Percentiles rank a stretch among this genome's conserved stretches.
Evolutionary conservation across 352 stramenopile species (phyloP).

Genomic region (Pseudoperonospora humuli): DNA sequence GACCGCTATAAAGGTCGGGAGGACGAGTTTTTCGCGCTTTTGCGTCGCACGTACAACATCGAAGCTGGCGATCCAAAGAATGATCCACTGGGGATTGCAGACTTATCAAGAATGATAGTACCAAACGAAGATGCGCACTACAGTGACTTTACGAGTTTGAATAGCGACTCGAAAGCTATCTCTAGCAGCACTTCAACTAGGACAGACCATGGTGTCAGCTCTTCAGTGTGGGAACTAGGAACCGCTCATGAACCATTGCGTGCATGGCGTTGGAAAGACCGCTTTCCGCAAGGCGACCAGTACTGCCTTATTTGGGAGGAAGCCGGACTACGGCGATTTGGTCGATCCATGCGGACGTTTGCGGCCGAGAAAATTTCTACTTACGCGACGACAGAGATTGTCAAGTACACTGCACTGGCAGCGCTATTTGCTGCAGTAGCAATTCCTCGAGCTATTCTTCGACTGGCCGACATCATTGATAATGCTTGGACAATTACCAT

Average conservation of each 20-base stretch:
- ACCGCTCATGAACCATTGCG: constrained; percentile 34
- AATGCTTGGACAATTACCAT: constrained; percentile 81
- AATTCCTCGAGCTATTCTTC: constrained; percentile 63
- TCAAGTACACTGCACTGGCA: constrained; percentile 69
- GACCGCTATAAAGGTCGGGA: constrained; percentile 78
- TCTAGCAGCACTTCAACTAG: constrained; percentile 14
- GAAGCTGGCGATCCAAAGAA: constrained; percentile 19
- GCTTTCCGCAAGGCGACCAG: constrained; percentile 73
- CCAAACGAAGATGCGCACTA: constrained; percentile 20
- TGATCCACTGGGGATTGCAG: constrained; percentile 42
- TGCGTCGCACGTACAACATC: constrained; percentile 60
- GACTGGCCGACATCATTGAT: constrained; percentile 71
- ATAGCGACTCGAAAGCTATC: constrained; percentile 28
- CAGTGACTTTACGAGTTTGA: constrained; percentile 26
- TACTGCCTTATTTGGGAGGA: constrained; percentile 81
- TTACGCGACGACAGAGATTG: constrained; percentile 64
- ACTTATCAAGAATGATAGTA: constrained; percentile 22
- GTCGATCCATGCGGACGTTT: constrained; percentile 77
- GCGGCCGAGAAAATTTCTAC: constrained; percentile 52
- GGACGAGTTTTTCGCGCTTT: constrained; percentile 72
- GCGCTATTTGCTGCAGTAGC: constrained; percentile 67
- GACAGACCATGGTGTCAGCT: constrained; percentile 1
- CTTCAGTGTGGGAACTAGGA: constrained; percentile 25
- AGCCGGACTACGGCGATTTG: constrained; percentile 56
- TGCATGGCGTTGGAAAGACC: constrained; percentile 80